These are phyloP conservation scores for Arabis hirsuta DNA, from an alignment of 345 rosid species.

Conservation along the genomic window DNA sequence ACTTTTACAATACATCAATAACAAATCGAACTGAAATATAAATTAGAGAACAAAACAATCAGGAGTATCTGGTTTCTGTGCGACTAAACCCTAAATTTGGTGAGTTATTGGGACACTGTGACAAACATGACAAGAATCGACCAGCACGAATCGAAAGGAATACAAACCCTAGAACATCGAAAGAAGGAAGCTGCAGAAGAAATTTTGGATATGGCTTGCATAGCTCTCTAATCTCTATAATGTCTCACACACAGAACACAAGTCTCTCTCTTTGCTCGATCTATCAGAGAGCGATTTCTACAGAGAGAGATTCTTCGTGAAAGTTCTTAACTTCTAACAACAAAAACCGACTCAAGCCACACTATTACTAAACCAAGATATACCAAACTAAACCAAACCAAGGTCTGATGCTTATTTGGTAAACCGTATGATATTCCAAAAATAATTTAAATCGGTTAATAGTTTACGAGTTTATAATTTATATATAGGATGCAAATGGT, in stretches of 20 bases:
- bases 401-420: no score
- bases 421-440: no score
- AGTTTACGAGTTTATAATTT: no score
- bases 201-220: conserved; percentile 37
- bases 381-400: conserved; percentile 15
- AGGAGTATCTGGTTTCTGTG: background rate
- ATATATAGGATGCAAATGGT: no score
- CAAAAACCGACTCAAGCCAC: conserved; percentile 3
- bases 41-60: background rate
- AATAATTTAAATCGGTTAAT: no score
- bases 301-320: background rate
- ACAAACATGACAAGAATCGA: background rate
- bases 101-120: background rate
- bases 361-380: background rate
- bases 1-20: no score
- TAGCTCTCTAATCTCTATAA: conserved; percentile 5
- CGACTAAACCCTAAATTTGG: conserved; percentile 1
- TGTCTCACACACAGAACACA: background rate
- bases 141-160: background rate
- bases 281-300: background rate
- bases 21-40: background rate
- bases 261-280: conserved; percentile 6
- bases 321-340: background rate
- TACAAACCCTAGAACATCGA: conserved; percentile 35
- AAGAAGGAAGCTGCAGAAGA: conserved; percentile 25